Conservation (phyloP, 495 filamentous ascomycete species). For the Pyrenula aspistea region DNA sequence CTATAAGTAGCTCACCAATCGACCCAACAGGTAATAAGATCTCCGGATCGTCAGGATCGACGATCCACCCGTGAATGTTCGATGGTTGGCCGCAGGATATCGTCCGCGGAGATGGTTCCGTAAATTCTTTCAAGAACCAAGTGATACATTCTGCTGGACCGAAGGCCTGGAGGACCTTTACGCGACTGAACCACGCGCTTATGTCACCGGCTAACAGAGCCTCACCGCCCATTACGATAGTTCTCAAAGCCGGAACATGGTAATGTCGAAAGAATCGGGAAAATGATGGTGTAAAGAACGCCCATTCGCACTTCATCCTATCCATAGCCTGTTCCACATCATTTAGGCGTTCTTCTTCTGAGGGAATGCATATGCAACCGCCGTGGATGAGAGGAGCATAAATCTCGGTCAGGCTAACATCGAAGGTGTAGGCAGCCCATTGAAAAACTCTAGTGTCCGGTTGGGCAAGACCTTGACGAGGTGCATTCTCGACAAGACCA, state of each 20-base stretch:
- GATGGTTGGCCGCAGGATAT: slow-evolving; percentile 2
- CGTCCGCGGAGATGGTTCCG: neutral
- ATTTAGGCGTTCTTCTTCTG: slow-evolving; percentile 16
- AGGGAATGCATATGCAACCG: slow-evolving; percentile 32
- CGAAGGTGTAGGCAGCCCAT: slow-evolving; percentile 34
- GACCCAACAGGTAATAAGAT: slow-evolving; percentile 42
- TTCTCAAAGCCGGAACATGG: slow-evolving; percentile 10
- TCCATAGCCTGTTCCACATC: slow-evolving; percentile 23
- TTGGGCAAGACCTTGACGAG: slow-evolving; percentile 4
- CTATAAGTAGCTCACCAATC: slow-evolving; percentile 50
- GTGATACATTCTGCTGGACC: slow-evolving; percentile 23
- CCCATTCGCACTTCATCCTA: slow-evolving; percentile 17
- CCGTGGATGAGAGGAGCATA: slow-evolving; percentile 27
- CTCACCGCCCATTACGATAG: slow-evolving; percentile 13
- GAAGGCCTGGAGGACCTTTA: slow-evolving; percentile 19
- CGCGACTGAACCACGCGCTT: slow-evolving; percentile 5
- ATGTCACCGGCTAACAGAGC: slow-evolving; percentile 3
- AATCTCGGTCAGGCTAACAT: slow-evolving; percentile 26
- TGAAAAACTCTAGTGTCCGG: slow-evolving; percentile 38
- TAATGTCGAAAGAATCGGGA: slow-evolving; percentile 7
- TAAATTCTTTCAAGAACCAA: neutral
- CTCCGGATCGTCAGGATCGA: slow-evolving; percentile 39
- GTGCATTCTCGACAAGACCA: slow-evolving; percentile 17
- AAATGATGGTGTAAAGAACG: slow-evolving; percentile 23
- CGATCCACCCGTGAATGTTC: slow-evolving; percentile 38